Evolutionary conservation across 1,284 basidiomycete species (phyloP).

Genomic region (Phaffia rhodozyma): DNA sequence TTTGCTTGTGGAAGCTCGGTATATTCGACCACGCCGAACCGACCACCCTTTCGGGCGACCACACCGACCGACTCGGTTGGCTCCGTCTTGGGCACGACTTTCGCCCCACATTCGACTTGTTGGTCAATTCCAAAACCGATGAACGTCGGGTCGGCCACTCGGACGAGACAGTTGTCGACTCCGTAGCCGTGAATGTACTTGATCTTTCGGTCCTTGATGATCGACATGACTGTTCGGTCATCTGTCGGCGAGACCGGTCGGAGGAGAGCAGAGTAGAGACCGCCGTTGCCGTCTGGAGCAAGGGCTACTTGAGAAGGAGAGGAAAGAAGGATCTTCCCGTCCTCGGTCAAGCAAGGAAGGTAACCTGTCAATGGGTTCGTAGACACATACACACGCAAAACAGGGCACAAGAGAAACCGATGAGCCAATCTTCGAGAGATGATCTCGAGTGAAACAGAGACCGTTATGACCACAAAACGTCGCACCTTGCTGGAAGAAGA

Average conservation of each 20-base stretch:
- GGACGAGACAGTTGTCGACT: slow-evolving; percentile 98
- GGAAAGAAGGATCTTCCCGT: slow-evolving; percentile 88
- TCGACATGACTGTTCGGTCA: slow-evolving; percentile 64
- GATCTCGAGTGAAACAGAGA: background rate
- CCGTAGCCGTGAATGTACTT: slow-evolving; percentile 90
- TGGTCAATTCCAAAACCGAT: slow-evolving; percentile 83
- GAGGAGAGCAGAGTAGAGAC: slow-evolving; percentile 86
- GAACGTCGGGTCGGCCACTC: slow-evolving; percentile 93
- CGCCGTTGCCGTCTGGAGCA: slow-evolving; percentile 96
- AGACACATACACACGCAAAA: background rate
- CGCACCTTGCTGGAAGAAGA: slow-evolving; percentile 95
- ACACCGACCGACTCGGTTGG: slow-evolving; percentile 92
- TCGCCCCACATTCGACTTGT: slow-evolving; percentile 78
- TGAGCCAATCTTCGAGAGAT: background rate
- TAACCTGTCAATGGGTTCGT: slow-evolving; percentile 50
- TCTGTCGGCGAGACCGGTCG: slow-evolving; percentile 51
- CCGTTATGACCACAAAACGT: slow-evolving; percentile 3
- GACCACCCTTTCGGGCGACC: slow-evolving; percentile 66
- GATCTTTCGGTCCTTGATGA: slow-evolving; percentile 64
- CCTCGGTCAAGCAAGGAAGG: slow-evolving; percentile 83
- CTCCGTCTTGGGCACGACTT: slow-evolving; percentile 82
- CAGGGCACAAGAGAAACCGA: background rate
- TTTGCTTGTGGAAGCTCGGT: slow-evolving; percentile 86
- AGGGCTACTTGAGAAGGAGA: slow-evolving; percentile 66
- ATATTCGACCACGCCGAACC: slow-evolving; percentile 92